Conservation (phyloP, 2,329 filamentous ascomycete species). For the Fusarium ramigenum region DNA sequence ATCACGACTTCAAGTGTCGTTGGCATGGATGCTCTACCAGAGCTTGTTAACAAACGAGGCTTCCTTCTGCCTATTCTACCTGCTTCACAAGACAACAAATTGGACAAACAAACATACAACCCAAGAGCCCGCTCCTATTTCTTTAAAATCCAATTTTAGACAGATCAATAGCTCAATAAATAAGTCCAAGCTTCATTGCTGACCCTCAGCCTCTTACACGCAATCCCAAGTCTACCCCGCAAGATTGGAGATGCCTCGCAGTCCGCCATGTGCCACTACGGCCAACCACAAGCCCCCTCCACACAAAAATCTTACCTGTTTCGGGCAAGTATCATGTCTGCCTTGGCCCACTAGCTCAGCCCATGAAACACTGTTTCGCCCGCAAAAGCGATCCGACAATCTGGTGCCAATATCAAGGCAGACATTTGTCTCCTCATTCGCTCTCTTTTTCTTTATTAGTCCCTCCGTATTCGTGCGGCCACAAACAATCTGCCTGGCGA, state of each 20-base stretch:
- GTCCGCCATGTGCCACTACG: neutral
- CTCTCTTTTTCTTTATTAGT: neutral
- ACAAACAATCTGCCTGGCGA: neutral
- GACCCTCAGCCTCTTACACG: neutral
- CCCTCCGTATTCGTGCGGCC: neutral
- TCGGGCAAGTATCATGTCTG: neutral
- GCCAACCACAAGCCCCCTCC: neutral
- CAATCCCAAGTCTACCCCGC: conserved; percentile 2
- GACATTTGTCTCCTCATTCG: neutral
- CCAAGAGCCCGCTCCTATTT: neutral
- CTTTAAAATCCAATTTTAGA: neutral
- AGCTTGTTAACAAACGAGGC: neutral
- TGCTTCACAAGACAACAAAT: neutral
- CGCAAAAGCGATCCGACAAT: neutral
- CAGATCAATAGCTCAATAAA: neutral
- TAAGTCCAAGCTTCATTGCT: neutral
- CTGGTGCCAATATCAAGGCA: neutral
- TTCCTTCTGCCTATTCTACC: neutral
- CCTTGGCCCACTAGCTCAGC: neutral
- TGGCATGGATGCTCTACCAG: too few relatives aligned
- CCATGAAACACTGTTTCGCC: neutral
- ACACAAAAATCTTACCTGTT: neutral
- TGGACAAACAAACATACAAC: neutral
- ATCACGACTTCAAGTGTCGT: neutral
- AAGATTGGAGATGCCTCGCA: conserved; percentile 3